Base-by-base conservation (phyloP, 768 basidiomycete genomes). In the Tricholomella constricta region DNA sequence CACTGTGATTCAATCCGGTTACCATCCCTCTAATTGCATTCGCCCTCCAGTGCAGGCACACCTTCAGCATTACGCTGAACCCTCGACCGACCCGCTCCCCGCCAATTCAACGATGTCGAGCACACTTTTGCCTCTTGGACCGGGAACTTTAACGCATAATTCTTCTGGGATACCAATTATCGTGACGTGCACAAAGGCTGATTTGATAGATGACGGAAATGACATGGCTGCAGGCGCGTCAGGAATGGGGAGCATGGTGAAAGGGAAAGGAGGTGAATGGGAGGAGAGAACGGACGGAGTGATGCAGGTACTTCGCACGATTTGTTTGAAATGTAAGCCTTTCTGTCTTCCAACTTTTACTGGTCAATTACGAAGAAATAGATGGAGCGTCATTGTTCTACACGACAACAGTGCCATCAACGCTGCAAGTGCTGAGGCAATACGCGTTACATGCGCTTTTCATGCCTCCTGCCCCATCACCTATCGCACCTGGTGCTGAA, bases 281-380 rank as follows among this genome's bases (percentile, higher is more conserved):
- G 97, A 99, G 69, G 97, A 99, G 69, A 78, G 88, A 62, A 95
- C 94, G 36, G 97, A 99, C 65, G 89, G 89, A 35, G 77, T 98
- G 4, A 96, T 97, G 86, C 96, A 98, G 64, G 84, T 91, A n/a
- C 78, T 99, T 45, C 81, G 97, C 34, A 91, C 93, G 0, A 83
- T 98, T 48, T 96, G 93, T 65, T 71, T 98, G 46, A 91, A 92
- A 71, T 97, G 96, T 95, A 58, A 64, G 94, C 76, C 17, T 37
- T 29, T 37, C 32, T 49, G 25, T 19, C 26, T 29, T 46, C 35
- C 25, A 27, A 19, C 10, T 10, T 32, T 40, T 23, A 14, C 41
- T 40, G 48, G 2, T 5, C 12, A 29, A 36, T n/a, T n/a, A 34
- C 17, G 36, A 34, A n/a, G n/a, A 11, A 23, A 38, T 55, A 97